A percentile compares a stretch with the other conserved stretches of the same genome.
Evolutionary conservation across 139 green algal species (phyloP).

Genomic region (Closterium sp.): DNA sequence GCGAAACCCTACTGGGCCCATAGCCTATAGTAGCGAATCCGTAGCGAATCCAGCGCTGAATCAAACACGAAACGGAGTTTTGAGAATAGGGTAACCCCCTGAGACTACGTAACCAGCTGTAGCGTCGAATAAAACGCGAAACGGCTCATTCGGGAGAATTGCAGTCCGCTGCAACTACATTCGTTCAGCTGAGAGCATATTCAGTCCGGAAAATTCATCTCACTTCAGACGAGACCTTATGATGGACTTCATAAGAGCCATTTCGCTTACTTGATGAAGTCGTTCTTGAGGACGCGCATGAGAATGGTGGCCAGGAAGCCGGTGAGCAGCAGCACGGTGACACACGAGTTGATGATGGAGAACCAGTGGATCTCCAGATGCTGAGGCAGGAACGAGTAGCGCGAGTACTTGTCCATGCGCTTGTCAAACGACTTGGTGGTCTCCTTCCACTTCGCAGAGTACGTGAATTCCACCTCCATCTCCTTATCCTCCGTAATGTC

Average conservation of each 20-base stretch:
- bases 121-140: too few species aligned
- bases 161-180: neutral
- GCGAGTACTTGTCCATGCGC: slow-evolving; percentile 64
- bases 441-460: slow-evolving; percentile 61
- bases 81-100: too few species aligned
- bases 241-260: neutral
- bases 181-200: neutral
- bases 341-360: slow-evolving; percentile 63
- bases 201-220: too few species aligned
- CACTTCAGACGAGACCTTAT: neutral
- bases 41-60: neutral
- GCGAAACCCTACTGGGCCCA: neutral
- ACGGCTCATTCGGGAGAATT: too few species aligned
- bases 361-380: slow-evolving; percentile 71
- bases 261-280: slow-evolving; percentile 62
- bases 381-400: slow-evolving; percentile 64
- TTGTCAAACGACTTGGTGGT: slow-evolving; percentile 55
- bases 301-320: slow-evolving; percentile 64
- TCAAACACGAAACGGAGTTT: neutral
- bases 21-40: neutral
- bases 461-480: slow-evolving; percentile 57
- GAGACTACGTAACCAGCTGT: too few species aligned
- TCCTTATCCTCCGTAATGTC: slow-evolving; percentile 59
- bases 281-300: slow-evolving; percentile 66
- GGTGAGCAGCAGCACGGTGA: slow-evolving; percentile 65